Evolutionary conservation across 176 grass and related monocot genomes (phyloP).

Genomic region (Oryza brachyantha): DNA sequence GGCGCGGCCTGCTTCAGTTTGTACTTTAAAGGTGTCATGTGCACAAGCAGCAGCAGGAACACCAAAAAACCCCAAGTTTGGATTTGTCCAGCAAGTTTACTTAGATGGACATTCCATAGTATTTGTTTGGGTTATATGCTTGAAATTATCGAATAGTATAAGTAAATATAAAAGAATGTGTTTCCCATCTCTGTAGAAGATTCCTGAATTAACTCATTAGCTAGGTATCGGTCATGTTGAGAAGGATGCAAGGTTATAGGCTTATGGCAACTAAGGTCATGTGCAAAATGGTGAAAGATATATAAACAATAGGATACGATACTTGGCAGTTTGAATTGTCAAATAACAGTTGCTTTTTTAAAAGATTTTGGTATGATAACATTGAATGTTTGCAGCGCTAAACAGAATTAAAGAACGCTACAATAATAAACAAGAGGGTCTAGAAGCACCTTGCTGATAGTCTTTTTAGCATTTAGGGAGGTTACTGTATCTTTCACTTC

Average conservation of each 20-base stretch:
- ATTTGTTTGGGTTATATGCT: neutral
- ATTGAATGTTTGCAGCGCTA: neutral
- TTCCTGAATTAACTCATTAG: neutral
- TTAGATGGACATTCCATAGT: neutral
- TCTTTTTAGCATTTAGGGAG: constrained; percentile 47
- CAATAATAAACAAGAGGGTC: neutral
- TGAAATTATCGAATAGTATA: neutral
- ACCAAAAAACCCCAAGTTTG: neutral
- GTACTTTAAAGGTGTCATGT: neutral
- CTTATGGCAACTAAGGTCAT: neutral
- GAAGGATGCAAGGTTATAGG: neutral
- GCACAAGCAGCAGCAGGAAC: neutral
- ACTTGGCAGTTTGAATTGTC: neutral
- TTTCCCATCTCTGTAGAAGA: neutral
- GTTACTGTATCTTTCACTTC: constrained; percentile 60
- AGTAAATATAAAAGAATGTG: neutral
- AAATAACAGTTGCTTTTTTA: neutral
- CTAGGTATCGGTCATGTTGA: neutral
- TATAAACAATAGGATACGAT: neutral
- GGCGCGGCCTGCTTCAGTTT: neutral
- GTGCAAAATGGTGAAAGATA: neutral
- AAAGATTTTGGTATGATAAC: neutral
- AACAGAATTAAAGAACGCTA: neutral
- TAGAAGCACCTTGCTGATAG: constrained; percentile 55
- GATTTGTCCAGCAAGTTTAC: neutral